Percentiles rank a stretch among this genome's conserved stretches.
phyloP scores from a whole-genome alignment of 768 basidiomycete species.

The Pulveroboletus sp. region DNA sequence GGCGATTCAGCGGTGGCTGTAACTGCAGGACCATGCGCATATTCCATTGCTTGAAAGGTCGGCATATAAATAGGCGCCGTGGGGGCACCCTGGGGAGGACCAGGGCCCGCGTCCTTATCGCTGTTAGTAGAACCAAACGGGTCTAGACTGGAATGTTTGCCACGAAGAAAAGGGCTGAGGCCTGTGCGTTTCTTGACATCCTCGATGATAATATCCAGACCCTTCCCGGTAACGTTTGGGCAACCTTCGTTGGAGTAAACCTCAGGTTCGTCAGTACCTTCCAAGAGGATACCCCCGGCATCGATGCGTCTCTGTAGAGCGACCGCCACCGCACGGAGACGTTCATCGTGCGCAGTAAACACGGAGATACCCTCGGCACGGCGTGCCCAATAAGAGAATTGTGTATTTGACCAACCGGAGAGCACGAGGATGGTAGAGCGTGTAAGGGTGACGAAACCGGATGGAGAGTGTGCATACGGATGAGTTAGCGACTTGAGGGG shows the following conservation, averaged over 20 bases:
- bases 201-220: conserved; percentile 46
- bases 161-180: conserved; percentile 44
- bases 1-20: conserved; percentile 28
- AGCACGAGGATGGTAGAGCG: conserved; percentile 44
- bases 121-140: conserved; percentile 40
- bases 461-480: conserved; percentile 34
- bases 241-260: conserved; percentile 29
- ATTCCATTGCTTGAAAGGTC: conserved; percentile 38
- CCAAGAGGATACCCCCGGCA: conserved; percentile 30
- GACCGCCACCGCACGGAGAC: conserved; percentile 36
- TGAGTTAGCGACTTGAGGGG: conserved; percentile 46
- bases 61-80: conserved; percentile 37
- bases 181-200: conserved; percentile 46
- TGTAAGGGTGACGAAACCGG: conserved; percentile 43
- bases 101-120: conserved; percentile 33
- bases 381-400: conserved; percentile 53
- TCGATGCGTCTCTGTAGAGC: conserved; percentile 40
- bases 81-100: conserved; percentile 18
- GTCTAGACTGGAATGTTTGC: conserved; percentile 48
- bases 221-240: conserved; percentile 44
- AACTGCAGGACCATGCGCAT: conserved; percentile 32
- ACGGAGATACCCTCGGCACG: conserved; percentile 48
- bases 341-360: conserved; percentile 37
- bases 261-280: conserved; percentile 20
- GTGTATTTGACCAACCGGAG: conserved; percentile 51